Evolutionary conservation across 2,329 filamentous ascomycete species (phyloP).

Genomic region (Aspergillus udagawae): DNA sequence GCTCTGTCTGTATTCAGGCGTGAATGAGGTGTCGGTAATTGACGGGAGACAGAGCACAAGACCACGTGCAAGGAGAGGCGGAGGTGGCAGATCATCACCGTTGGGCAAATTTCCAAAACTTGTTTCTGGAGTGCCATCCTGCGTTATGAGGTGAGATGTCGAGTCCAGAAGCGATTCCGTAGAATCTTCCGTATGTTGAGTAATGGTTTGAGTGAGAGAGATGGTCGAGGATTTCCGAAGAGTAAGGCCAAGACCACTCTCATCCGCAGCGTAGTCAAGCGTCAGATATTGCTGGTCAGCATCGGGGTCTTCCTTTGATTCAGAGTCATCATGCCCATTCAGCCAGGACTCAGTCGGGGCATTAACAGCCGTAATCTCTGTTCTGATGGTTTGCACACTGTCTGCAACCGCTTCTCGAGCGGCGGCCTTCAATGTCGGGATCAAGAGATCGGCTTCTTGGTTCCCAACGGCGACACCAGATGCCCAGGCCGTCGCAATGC

Average conservation of each 20-base stretch:
- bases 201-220: slow-evolving; percentile 39
- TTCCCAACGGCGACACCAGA: slow-evolving; percentile 31
- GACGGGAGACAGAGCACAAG: slow-evolving; percentile 36
- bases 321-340: slow-evolving; percentile 8
- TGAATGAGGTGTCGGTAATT: slow-evolving; percentile 27
- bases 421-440: slow-evolving; percentile 40
- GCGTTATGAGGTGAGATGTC: slow-evolving; percentile 5
- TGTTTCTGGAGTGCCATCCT: slow-evolving; percentile 7
- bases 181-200: slow-evolving; percentile 32
- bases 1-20: slow-evolving; percentile 30
- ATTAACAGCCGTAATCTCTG: slow-evolving; percentile 35
- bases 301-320: slow-evolving; percentile 9
- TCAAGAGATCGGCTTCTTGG: slow-evolving; percentile 39
- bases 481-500: slow-evolving; percentile 37
- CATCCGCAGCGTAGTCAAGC: slow-evolving; percentile 17
- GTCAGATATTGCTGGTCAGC: slow-evolving; percentile 21
- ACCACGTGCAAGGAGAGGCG: slow-evolving; percentile 35
- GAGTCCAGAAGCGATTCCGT: slow-evolving; percentile 11
- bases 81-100: slow-evolving; percentile 25
- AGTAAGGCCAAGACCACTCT: slow-evolving; percentile 17
- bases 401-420: slow-evolving; percentile 39
- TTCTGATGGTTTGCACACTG: slow-evolving; percentile 36
- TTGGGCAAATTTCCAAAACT: slow-evolving; percentile 10
- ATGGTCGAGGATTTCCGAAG: slow-evolving; percentile 39
- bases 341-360: slow-evolving; percentile 12